Base-by-base conservation (phyloP, 352 stramenopile genomes). In the Phytophthora fragariae region DNA sequence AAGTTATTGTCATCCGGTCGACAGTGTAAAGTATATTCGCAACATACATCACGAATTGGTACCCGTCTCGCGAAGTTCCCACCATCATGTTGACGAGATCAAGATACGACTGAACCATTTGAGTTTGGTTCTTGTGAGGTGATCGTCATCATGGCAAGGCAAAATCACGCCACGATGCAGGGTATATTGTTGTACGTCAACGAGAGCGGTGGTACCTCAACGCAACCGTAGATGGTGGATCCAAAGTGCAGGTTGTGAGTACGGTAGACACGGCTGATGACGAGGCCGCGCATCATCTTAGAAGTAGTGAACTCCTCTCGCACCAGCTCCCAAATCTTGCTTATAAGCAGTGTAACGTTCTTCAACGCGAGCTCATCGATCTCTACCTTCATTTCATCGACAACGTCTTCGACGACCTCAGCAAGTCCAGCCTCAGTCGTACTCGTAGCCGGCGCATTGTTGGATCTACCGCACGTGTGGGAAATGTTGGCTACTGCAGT, bases 131-230 rank as follows among this genome's bases (percentile, higher is more conserved):
- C 24, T 27, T 27, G 24, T 27, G 24, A 27, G 33, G 33, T 11
- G 33, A 11, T 39, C 33, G 5, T 39, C 33, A 39, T 39, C 33
- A 39, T 39, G 33, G 33, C 33, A 10, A 8, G 33, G 33, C 33
- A 39, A 39, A 11, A 12, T 8, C 33, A 39, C 33, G 7, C 33
- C 3, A 39, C 11, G 11, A 39, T 12, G 33, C 33, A 39, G 33
- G 33, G 33, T 39, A 39, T 10, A 37, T 10, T 37, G 33, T 27
- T 27, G 24, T 27, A 27, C 35, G 35, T 12, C 5, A 57, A 19
- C 8, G 55, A 66, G 1, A 70, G 29, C 41, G 61, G 68, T 9
- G 46, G 44, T 0, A 65, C 52, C 37, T 68, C 62, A 8, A 65
- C 24, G 7, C 49, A 61, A 6, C 61, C 61, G 49, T 70, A 59